A percentile compares a stretch with the other conserved stretches of the same genome.
Evolutionary conservation across 1,284 basidiomycete genomes (phyloP).

Genomic region (Cryptococcus hybrid): DNA sequence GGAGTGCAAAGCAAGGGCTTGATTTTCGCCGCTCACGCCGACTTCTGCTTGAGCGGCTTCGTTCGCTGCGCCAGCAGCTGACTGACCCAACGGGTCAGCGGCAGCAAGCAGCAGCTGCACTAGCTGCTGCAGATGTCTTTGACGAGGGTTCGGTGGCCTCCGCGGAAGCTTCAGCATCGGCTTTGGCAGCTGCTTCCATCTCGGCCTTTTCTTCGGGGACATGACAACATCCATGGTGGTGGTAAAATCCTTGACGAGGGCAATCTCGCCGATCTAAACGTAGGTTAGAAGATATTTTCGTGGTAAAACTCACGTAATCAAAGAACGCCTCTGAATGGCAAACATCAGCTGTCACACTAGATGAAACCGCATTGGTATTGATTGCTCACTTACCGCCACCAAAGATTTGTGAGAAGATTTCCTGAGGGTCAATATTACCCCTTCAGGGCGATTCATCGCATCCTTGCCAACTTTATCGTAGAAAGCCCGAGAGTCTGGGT

Average conservation of each 20-base stretch:
- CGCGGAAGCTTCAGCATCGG: constrained; percentile 12
- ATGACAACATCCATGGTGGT: constrained; percentile 52
- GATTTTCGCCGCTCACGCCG: not conserved
- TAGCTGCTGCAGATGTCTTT: constrained; percentile 31
- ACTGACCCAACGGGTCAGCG: constrained; percentile 12
- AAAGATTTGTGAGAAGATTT: constrained; percentile 89
- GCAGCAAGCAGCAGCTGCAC: constrained; percentile 18
- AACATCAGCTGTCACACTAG: constrained; percentile 5
- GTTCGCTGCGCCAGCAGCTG: constrained; percentile 17
- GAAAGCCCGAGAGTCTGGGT: constrained; percentile 78
- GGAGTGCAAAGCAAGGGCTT: constrained; percentile 34
- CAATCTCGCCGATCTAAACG: constrained; percentile 84
- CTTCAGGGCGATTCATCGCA: constrained; percentile 43
- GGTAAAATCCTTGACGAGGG: constrained; percentile 69
- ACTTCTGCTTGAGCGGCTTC: constrained; percentile 4
- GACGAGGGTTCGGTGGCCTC: constrained; percentile 17
- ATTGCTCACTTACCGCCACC: constrained; percentile 69
- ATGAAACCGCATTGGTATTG: not conserved
- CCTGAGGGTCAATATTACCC: constrained; percentile 69
- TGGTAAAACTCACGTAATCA: constrained; percentile 67
- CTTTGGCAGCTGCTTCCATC: constrained; percentile 59
- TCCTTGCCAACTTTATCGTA: constrained; percentile 93
- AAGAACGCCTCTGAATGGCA: constrained; percentile 47
- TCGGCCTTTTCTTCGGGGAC: constrained; percentile 87
- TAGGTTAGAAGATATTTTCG: not conserved